Conservation (phyloP, 164 flowering plant species). For the Brasenia schreberi region DNA sequence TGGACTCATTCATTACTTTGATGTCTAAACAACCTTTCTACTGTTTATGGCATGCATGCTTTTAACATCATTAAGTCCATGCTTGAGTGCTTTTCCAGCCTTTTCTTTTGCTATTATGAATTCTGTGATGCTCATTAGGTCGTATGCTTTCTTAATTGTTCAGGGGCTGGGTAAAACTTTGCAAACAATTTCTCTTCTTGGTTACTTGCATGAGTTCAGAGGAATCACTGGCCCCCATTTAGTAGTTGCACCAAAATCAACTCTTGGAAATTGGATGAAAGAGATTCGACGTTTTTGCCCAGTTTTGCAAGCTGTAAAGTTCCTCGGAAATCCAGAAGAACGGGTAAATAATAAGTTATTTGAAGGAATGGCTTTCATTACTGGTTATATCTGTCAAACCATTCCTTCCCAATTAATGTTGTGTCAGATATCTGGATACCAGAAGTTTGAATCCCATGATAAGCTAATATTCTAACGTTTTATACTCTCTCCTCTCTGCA, state of each 20-base stretch:
- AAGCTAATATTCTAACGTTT: too few species aligned
- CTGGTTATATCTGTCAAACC: too few species aligned
- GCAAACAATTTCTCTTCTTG: conserved; percentile 89
- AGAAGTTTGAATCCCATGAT: too few species aligned
- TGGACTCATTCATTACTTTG: too few species aligned
- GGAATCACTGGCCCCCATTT: conserved; percentile 98
- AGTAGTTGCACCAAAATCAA: conserved; percentile 99
- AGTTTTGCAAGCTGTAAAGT: conserved; percentile 76
- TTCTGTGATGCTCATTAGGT: not conserved
- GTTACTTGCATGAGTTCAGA: conserved; percentile 90
- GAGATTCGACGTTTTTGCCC: conserved; percentile 96
- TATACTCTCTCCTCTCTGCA: conserved; percentile 21
- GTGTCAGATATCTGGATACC: too few species aligned
- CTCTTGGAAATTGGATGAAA: conserved; percentile 99
- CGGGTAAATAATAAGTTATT: conserved; percentile 31
- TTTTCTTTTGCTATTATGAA: not conserved
- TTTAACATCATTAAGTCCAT: too few species aligned
- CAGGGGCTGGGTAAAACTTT: conserved; percentile 99
- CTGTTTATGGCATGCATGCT: too few species aligned
- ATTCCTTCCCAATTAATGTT: too few species aligned
- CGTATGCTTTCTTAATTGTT: not conserved
- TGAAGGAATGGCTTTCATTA: not conserved
- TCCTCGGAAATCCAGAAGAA: conserved; percentile 98
- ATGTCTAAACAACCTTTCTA: too few species aligned
- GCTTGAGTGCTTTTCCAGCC: not conserved